Evolutionary conservation across 208 protist species (phyloP), one percentile per base, ranked within the genome.

Genomic region (Crithidia sp.): DNA sequence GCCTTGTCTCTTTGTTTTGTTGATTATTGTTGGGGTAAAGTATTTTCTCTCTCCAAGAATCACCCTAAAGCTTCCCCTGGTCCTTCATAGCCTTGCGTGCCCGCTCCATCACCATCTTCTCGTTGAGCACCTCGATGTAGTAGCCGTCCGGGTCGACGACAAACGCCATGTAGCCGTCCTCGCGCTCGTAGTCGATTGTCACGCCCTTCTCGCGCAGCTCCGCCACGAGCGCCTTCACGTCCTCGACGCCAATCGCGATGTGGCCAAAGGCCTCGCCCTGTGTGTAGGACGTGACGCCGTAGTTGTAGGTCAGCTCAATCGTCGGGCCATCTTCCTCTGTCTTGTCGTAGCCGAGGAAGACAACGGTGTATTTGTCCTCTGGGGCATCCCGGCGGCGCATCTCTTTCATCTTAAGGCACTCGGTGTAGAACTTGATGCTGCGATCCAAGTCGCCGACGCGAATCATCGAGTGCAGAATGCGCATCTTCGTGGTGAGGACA

Each of bases 301-400:
- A 92, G 79, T 95, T 91, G 73, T 90, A 87, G 28, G 87, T 93
- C 19, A 92, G 75, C 76, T 90, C 86, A 13, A 95, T 76, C 53
- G 87, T 82, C 7, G 80, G 82, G 56, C 68, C 57, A n/a, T 90
- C 73, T 19, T 67, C 53, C 71, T 84, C 82, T 9, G 76, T 87
- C 10, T 5, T 28, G 47, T 77, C 77, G 70, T 86, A 91, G 36
- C 86, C 87, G 43, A 95, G 66, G 60, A 95, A 91, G 53, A 77
- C 81, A 17, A 92, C 64, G 52, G 85, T 89, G 79, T 78, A 93
- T 60, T 90, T 82, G 14, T 87, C 84, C 63, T 89, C 82, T 17
- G 78, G 75, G 55, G 71, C 68, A 45, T 92, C 87, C 81, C 85
- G 87, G 67, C 80, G 84, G 63, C 87, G 78, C 55, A 90, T 74